Conservation (phyloP, 441 rosid genomes). For the Rhodomyrtus psidioides region DNA sequence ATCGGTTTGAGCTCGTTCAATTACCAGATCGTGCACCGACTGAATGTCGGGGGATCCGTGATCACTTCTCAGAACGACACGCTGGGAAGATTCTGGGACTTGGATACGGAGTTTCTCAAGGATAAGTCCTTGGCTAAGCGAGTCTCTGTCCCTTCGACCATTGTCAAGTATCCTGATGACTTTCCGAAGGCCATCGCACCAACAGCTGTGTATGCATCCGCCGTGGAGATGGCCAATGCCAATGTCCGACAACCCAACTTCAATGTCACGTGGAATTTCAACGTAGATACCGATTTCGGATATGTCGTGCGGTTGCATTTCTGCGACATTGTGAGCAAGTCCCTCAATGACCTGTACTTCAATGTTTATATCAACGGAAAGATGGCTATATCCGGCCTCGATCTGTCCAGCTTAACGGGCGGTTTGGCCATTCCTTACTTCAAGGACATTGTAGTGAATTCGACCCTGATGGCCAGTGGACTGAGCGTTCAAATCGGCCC, state of each 20-base stretch:
- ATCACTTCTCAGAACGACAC: slow-evolving; percentile 17
- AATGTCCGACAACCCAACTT: not conserved
- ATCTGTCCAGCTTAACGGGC: not conserved
- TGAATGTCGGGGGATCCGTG: slow-evolving; percentile 5
- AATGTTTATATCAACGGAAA: not conserved
- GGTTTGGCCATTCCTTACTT: not conserved
- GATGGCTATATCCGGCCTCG: not conserved
- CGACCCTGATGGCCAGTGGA: not conserved
- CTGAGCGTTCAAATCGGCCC: not conserved
- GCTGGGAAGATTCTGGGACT: not conserved
- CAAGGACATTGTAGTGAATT: not conserved
- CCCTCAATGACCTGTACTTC: slow-evolving; percentile 1
- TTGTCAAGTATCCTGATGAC: not conserved
- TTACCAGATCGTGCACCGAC: slow-evolving; percentile 1
- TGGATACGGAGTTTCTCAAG: not conserved
- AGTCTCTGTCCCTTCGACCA: not conserved
- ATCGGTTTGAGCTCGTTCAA: not conserved
- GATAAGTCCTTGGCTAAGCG: not conserved
- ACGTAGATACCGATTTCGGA: not conserved
- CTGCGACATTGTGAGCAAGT: not conserved
- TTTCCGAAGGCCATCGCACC: not conserved
- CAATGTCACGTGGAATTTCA: not conserved
- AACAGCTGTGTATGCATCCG: not conserved
- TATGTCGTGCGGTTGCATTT: not conserved
- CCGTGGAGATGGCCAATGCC: not conserved